These are phyloP conservation scores for Zymoseptoria brevis DNA, from an alignment of 2,329 filamentous ascomycete genomes.

Conservation along the genomic window DNA sequence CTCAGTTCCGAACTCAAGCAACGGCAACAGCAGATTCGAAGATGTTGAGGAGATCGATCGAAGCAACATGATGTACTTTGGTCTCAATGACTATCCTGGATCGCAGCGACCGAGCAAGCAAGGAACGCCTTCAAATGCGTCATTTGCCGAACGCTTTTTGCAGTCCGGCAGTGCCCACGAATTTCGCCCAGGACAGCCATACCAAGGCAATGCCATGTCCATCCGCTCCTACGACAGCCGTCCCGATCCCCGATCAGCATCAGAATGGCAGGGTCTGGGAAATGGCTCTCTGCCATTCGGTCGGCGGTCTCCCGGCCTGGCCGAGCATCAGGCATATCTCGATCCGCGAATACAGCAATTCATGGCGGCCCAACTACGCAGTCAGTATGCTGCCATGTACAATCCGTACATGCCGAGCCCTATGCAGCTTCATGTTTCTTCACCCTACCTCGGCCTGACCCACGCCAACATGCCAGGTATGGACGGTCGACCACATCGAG, in stretches of 20 bases:
- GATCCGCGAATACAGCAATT: constrained; percentile 31
- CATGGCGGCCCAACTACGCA: constrained; percentile 32
- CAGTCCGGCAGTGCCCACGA: constrained; percentile 11
- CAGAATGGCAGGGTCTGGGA: constrained; percentile 33
- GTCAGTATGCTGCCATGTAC: constrained; percentile 24
- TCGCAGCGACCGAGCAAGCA: constrained; percentile 19
- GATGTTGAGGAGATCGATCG: constrained; percentile 17
- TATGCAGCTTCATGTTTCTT: constrained; percentile 29
- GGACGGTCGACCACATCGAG: constrained; percentile 39
- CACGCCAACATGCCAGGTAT: constrained; percentile 26
- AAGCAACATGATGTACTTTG: constrained; percentile 26
- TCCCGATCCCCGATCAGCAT: constrained; percentile 40
- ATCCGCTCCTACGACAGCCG: constrained; percentile 34
- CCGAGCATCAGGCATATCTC: constrained; percentile 34
- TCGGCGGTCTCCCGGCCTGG: constrained; percentile 14
- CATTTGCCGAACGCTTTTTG: constrained; percentile 14
- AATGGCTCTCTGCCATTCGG: constrained; percentile 6
- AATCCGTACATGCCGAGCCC: constrained; percentile 30
- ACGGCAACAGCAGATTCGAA: constrained; percentile 3
- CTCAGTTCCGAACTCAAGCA: background rate
- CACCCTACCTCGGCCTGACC: constrained; percentile 30
- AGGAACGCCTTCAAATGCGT: constrained; percentile 3
- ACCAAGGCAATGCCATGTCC: constrained; percentile 34
- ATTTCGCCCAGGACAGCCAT: constrained; percentile 20
- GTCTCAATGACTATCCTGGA: constrained; percentile 27